Conservation (phyloP, 257 asterid species). For the Nicotiana knightiana region DNA sequence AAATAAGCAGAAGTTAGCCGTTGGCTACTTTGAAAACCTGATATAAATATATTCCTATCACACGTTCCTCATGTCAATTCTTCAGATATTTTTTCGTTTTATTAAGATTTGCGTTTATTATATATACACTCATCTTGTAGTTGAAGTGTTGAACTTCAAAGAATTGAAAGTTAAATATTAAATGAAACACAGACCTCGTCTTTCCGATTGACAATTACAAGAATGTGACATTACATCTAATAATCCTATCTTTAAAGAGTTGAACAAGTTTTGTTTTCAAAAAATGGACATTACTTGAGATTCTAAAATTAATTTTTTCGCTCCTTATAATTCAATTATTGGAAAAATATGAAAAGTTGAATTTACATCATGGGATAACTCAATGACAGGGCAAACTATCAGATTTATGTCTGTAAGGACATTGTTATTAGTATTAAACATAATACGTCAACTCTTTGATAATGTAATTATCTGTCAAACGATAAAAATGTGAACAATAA, state of each 20-base stretch:
- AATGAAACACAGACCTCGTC: background rate
- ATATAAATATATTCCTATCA: background rate
- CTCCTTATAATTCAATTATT: background rate
- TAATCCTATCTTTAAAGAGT: background rate
- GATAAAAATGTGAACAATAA: background rate
- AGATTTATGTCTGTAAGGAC: background rate
- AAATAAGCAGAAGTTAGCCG: constrained; percentile 4
- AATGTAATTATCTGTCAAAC: background rate
- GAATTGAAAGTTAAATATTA: background rate
- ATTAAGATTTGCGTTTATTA: background rate
- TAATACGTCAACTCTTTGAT: background rate
- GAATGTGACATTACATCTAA: background rate
- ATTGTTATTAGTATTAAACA: background rate
- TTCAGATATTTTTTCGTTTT: background rate
- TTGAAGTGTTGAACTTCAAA: background rate
- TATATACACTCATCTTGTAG: background rate
- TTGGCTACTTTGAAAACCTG: background rate
- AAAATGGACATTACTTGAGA: background rate
- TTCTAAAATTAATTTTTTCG: background rate
- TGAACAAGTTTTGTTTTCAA: background rate
- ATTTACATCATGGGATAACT: background rate
- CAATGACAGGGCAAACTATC: background rate
- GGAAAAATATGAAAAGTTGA: background rate
- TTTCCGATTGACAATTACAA: background rate
- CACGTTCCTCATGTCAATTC: background rate